Conservation (phyloP, 176 grass and related monocot genomes). For the Leersia perrieri region DNA sequence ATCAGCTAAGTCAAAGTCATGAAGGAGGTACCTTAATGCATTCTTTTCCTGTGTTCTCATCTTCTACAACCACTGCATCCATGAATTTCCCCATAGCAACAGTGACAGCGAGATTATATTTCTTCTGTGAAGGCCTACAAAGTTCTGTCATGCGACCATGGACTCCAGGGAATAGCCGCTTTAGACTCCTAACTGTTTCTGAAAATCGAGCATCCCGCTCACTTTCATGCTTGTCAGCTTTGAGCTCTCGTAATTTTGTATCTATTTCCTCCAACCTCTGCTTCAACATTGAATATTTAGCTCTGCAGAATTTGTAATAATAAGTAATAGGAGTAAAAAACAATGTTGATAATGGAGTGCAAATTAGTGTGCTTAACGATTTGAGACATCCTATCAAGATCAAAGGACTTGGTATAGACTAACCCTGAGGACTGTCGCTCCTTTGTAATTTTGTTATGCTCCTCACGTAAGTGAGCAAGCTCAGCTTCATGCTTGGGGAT, state of each 20-base stretch:
- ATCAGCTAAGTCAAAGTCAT: constrained; percentile 14
- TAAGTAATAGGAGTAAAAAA: constrained; percentile 21
- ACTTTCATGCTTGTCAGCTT: constrained; percentile 96
- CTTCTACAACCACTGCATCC: constrained; percentile 97
- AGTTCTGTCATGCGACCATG: constrained; percentile 99
- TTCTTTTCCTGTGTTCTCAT: constrained; percentile 96
- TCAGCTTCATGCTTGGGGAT: constrained; percentile 74
- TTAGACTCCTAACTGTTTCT: constrained; percentile 86
- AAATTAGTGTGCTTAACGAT: constrained; percentile 7
- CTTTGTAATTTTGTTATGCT: constrained; percentile 66
- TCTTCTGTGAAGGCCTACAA: constrained; percentile 93
- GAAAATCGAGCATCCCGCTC: constrained; percentile 81
- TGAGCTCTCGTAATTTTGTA: constrained; percentile 75
- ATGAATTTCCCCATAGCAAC: constrained; percentile 99
- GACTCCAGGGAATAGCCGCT: constrained; percentile 83
- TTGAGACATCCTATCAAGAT: constrained; percentile 18
- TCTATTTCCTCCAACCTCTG: constrained; percentile 81
- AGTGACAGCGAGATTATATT: constrained; percentile 97
- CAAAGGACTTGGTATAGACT: constrained; percentile 37
- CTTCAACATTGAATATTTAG: constrained; percentile 73
- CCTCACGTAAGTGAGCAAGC: constrained; percentile 49
- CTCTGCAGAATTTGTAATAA: constrained; percentile 42
- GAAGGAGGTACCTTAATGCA: constrained; percentile 79
- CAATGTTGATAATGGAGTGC: neutral
- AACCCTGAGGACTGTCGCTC: constrained; percentile 86